Evolutionary conservation across 495 filamentous ascomycete species (phyloP).

Genomic region (Penicillium atrosanguineum): DNA sequence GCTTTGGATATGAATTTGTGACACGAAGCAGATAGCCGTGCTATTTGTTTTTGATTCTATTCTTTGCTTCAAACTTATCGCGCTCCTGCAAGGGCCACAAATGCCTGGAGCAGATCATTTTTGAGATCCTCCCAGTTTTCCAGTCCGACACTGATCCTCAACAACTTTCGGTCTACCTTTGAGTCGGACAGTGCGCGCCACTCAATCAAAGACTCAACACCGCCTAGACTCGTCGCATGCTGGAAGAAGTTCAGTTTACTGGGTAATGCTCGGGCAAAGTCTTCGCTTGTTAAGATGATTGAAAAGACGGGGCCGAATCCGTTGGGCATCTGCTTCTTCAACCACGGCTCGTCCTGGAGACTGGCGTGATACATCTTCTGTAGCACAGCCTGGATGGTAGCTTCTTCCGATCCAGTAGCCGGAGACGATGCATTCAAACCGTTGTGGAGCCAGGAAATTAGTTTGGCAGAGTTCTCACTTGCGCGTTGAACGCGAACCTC

Average conservation of each 20-base stretch:
- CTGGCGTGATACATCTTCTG: constrained; percentile 67
- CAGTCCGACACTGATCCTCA: constrained; percentile 76
- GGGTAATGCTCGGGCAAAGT: constrained; percentile 63
- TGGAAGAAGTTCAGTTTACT: constrained; percentile 75
- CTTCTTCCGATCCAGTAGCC: constrained; percentile 24
- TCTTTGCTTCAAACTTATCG: neutral
- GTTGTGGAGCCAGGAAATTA: constrained; percentile 66
- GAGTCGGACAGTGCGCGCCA: constrained; percentile 70
- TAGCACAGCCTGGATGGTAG: constrained; percentile 48
- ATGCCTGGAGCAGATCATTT: constrained; percentile 66
- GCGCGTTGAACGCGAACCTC: constrained; percentile 72
- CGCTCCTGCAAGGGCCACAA: constrained; percentile 27
- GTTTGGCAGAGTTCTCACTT: constrained; percentile 56
- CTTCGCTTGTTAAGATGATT: constrained; percentile 55
- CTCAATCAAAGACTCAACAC: constrained; percentile 81
- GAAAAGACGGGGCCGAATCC: constrained; percentile 84
- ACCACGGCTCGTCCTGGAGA: constrained; percentile 68
- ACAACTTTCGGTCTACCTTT: constrained; percentile 61
- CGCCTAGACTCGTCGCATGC: constrained; percentile 86
- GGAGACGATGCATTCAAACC: constrained; percentile 32
- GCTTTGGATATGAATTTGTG: constrained; percentile 31
- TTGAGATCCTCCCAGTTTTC: constrained; percentile 78
- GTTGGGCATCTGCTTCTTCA: constrained; percentile 80
- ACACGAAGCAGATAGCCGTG: neutral
- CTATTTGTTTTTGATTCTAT: neutral